These are phyloP conservation scores for Clonostachys rhizophaga DNA, from an alignment of 2,329 filamentous ascomycete genomes.

Conservation along the genomic window DNA sequence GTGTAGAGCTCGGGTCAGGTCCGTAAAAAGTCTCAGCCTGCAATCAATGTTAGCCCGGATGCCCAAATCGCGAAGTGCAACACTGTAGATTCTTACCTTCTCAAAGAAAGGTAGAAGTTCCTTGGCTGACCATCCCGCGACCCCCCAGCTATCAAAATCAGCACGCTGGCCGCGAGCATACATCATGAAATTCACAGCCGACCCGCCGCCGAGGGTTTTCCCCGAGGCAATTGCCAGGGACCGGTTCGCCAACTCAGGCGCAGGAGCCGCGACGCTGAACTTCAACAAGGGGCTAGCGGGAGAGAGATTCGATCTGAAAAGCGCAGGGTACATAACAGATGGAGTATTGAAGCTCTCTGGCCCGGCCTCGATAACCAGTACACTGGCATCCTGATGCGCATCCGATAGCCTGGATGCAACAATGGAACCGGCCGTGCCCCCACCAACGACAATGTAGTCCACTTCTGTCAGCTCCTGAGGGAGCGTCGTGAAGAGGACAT, in stretches of 20 bases:
- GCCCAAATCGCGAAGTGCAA: neutral
- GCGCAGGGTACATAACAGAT: constrained; percentile 29
- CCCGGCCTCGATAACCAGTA: constrained; percentile 33
- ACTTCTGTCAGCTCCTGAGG: too few species aligned
- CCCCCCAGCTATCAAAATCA: constrained; percentile 11
- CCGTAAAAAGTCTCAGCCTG: constrained; percentile 48
- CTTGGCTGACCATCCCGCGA: constrained; percentile 7
- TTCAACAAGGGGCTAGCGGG: constrained; percentile 10
- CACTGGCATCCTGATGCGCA: constrained; percentile 39
- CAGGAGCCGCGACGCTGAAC: constrained; percentile 13
- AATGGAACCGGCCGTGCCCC: constrained; percentile 40
- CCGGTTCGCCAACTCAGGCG: constrained; percentile 12
- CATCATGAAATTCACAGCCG: constrained; percentile 24
- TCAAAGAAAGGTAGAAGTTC: constrained; percentile 10
- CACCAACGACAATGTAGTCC: constrained; percentile 6
- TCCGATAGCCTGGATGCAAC: constrained; percentile 43
- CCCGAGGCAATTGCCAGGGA: constrained; percentile 13
- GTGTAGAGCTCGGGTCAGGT: constrained; percentile 17
- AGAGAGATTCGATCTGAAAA: constrained; percentile 15
- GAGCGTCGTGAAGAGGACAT: too few species aligned
- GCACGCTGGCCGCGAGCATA: constrained; percentile 16
- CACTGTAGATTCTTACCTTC: constrained; percentile 4
- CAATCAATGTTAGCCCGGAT: neutral
- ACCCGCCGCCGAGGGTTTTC: constrained; percentile 21
- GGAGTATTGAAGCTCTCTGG: constrained; percentile 15